Base-by-base conservation (phyloP, 768 basidiomycete genomes). In the Amanita rimosa region DNA sequence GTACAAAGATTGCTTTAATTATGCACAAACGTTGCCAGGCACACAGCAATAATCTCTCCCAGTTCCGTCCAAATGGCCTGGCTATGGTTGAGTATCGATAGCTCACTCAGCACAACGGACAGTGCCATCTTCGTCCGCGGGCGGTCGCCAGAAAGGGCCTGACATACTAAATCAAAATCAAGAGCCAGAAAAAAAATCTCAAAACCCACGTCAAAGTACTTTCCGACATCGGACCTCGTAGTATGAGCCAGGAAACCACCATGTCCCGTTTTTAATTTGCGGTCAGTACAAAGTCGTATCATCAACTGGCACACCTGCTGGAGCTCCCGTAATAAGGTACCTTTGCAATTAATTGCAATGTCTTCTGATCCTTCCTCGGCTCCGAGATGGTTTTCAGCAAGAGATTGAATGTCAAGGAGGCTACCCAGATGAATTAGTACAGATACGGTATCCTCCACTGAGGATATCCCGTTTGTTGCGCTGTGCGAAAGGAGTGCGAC, bases 21-120 rank as follows among this genome's bases (percentile, higher is more conserved):
- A 16, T 48, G 37, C 33, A 44, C 16, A 31, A 26, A 48, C 1
- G 44, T 16, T 44, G 27, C 44, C 22, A 36, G 29, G 24, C 7
- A 21, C 13, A 33, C n/a, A n/a, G 4, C 11, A n/a, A 37, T 22
- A 14, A 39, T 14, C 6, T 29, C 8, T 26, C 40, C 19, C 31
- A 55, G 19, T 7, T 59, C 66, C 14, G 52, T 62, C 80, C 74
- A 81, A 26, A 60, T 54, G 37, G 67, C 64, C 41, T 63, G 60
- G 53, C 79, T 79, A 50, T 72, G 71, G 48, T 79, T 71, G 51
- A 81, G 61, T 34, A 82, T 62, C 3, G 79, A 77, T 29, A 62
- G 57, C 52, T 81, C 79, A 4, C 67, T 66, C 53, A 79, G 62
- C 38, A 70, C 69, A 44, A 78, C 53, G 6, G 65, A 61, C 29